These are phyloP conservation scores for Pseudocercospora fijiensis DNA, from an alignment of 2,329 filamentous ascomycete genomes.

Conservation along the genomic window DNA sequence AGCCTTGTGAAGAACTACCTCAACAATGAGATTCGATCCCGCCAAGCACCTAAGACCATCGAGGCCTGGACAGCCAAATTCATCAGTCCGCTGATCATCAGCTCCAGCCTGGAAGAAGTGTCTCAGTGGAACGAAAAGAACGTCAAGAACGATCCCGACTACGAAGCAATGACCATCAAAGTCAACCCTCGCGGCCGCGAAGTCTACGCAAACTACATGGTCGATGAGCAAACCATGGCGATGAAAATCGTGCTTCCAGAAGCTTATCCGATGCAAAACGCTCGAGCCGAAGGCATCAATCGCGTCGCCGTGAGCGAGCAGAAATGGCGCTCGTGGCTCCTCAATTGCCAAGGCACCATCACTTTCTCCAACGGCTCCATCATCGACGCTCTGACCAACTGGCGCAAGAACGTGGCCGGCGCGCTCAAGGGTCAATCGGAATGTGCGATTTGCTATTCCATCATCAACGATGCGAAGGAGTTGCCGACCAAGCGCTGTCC, in stretches of 20 bases:
- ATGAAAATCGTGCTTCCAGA: conserved; percentile 79
- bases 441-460: conserved; percentile 86
- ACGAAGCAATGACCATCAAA: conserved; percentile 64
- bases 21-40: conserved; percentile 70
- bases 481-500: conserved; percentile 87
- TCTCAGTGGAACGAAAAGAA: conserved; percentile 60
- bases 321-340: conserved; percentile 90
- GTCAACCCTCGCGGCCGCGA: conserved; percentile 70
- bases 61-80: conserved; percentile 81
- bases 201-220: conserved; percentile 77
- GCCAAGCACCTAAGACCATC: conserved; percentile 74
- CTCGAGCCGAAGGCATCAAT: conserved; percentile 72
- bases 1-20: conserved; percentile 80
- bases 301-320: conserved; percentile 85
- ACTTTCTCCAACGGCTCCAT: conserved; percentile 89
- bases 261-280: conserved; percentile 77
- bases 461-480: conserved; percentile 83
- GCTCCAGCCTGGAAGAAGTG: conserved; percentile 65
- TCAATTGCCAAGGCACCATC: conserved; percentile 86
- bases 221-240: conserved; percentile 81
- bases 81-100: conserved; percentile 70
- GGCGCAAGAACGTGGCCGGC: conserved; percentile 81
- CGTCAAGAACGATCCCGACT: conserved; percentile 41
- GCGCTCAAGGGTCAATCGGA: conserved; percentile 90
- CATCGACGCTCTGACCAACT: conserved; percentile 80